Evolutionary conservation across 495 filamentous ascomycete species (phyloP).

Genomic region (Talaromyces proteolyticus): DNA sequence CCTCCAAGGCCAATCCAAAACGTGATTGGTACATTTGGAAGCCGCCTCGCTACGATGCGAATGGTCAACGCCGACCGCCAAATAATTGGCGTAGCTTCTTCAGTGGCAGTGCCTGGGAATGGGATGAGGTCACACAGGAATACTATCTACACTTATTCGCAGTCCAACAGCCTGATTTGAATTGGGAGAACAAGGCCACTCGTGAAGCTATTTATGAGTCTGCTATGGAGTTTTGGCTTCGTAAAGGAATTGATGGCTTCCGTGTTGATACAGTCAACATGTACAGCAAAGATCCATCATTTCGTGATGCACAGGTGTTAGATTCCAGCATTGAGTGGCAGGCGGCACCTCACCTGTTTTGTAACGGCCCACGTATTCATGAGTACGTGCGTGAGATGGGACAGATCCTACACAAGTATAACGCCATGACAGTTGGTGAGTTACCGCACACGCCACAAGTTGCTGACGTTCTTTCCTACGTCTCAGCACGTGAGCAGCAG

Average conservation of each 20-base stretch:
- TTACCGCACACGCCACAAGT: constrained; percentile 36
- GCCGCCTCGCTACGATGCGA: constrained; percentile 35
- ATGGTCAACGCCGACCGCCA: constrained; percentile 48
- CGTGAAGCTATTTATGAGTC: constrained; percentile 41
- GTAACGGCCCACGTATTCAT: constrained; percentile 53
- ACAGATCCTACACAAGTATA: constrained; percentile 35
- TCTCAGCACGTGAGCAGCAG: constrained; percentile 33
- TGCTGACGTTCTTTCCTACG: constrained; percentile 39
- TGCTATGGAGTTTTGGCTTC: constrained; percentile 48
- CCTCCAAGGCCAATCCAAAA: constrained; percentile 39
- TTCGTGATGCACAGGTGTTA: constrained; percentile 36
- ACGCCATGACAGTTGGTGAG: constrained; percentile 47
- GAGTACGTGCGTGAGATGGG: constrained; percentile 45
- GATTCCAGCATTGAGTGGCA: constrained; percentile 33
- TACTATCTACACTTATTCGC: constrained; percentile 50
- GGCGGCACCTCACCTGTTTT: constrained; percentile 38
- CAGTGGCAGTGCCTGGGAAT: constrained; percentile 49
- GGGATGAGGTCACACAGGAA: constrained; percentile 43
- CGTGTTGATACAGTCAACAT: constrained; percentile 52
- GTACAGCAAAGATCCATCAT: constrained; percentile 40
- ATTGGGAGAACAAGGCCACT: constrained; percentile 46
- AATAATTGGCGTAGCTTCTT: constrained; percentile 55
- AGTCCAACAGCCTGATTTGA: constrained; percentile 47
- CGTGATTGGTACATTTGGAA: constrained; percentile 60
- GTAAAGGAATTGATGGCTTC: constrained; percentile 48